A percentile compares a stretch with the other conserved stretches of the same genome.
Conservation (phyloP, 257 asterid species). For the Scutellaria galericulata region DNA sequence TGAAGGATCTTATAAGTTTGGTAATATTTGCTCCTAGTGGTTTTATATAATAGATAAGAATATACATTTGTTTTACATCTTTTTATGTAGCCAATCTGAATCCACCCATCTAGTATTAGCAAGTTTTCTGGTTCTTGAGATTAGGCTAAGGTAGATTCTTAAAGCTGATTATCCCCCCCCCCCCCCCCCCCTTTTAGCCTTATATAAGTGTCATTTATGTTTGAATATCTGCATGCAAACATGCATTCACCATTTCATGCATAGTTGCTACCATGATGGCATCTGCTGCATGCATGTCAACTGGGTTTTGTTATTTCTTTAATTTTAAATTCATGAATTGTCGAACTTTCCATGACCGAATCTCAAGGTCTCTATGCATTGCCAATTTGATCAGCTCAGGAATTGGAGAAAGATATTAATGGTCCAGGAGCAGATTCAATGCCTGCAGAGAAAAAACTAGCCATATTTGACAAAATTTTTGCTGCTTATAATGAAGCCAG, state of each 20-base stretch:
- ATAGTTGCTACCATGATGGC: constrained; percentile 18
- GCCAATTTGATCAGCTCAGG: constrained; percentile 77
- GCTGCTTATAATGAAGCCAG: constrained; percentile 91
- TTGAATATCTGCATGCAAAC: neutral
- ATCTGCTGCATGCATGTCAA: neutral
- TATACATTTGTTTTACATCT: neutral
- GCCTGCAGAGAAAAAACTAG: constrained; percentile 77
- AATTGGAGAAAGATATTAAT: constrained; percentile 83
- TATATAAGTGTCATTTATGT: neutral
- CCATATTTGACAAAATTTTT: constrained; percentile 84
- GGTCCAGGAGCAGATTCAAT: constrained; percentile 82
- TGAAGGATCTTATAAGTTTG: too few relatives aligned
- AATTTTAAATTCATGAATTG: constrained; percentile 19
- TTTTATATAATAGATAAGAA: neutral
- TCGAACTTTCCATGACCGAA: constrained; percentile 17
- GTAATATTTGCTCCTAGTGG: neutral
- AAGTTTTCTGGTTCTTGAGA: neutral
- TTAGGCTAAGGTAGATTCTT: neutral
- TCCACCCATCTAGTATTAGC: neutral
- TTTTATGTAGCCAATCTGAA: neutral
- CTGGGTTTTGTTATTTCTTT: constrained; percentile 21
- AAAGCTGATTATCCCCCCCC: neutral
- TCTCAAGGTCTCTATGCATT: constrained; percentile 44
- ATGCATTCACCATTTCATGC: neutral
- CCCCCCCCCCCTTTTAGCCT: neutral